Percentiles rank a stretch among this genome's conserved stretches.
Evolutionary conservation across 257 asterid genomes (phyloP).

Genomic region (Solanum sparsipilum): DNA sequence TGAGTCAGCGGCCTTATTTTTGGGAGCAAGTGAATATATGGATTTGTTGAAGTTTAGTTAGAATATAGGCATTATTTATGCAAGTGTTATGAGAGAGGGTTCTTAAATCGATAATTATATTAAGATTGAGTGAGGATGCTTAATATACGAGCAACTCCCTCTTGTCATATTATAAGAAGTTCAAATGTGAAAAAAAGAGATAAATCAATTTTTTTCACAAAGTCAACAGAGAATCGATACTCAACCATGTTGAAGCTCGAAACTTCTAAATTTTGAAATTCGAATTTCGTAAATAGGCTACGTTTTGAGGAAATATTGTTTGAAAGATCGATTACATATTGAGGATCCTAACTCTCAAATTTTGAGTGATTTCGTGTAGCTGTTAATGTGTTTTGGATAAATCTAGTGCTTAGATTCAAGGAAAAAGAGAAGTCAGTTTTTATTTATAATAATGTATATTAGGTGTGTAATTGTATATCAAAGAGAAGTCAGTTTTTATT

Average conservation of each 20-base stretch:
- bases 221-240: not conserved
- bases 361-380: not conserved
- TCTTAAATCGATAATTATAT: too few relatives aligned
- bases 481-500: not conserved
- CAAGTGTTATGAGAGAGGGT: not conserved
- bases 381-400: not conserved
- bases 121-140: too few relatives aligned
- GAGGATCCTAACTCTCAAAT: not conserved
- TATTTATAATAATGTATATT: too few relatives aligned
- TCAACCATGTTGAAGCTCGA: not conserved
- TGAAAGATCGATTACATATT: not conserved
- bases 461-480: too few relatives aligned
- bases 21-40: not conserved
- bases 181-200: too few relatives aligned
- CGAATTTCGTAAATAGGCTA: not conserved
- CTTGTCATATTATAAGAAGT: too few relatives aligned
- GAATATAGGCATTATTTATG: not conserved
- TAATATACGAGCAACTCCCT: too few relatives aligned
- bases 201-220: not conserved
- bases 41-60: slow-evolving; percentile 30
- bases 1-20: not conserved
- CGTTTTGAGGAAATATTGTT: too few relatives aligned
- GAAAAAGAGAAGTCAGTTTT: not conserved
- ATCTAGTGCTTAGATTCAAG: not conserved
- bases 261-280: not conserved